phyloP scores from a whole-genome alignment of 2,329 filamentous ascomycete genomes.

The Xylariaceae sp. region DNA sequence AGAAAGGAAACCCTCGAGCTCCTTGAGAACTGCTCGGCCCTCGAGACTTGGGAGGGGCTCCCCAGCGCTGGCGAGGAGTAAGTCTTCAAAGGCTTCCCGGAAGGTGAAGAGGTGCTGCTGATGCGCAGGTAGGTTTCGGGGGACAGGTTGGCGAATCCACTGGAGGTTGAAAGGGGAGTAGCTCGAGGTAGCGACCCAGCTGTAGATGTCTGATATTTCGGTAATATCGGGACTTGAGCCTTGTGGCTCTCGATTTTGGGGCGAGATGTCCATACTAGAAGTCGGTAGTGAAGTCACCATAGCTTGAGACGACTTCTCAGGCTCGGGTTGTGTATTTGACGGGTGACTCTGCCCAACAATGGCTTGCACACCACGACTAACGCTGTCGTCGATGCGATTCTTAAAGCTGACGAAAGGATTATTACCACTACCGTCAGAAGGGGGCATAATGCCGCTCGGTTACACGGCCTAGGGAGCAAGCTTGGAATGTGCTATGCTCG shows the following conservation, averaged over 20 bases:
- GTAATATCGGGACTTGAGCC: no score
- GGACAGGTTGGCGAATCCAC: constrained; percentile 42
- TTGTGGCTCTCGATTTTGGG: no score
- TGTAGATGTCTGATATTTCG: constrained; percentile 21
- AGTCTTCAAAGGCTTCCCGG: constrained; percentile 54
- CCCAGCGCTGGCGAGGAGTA: constrained; percentile 29
- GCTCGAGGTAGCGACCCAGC: constrained; percentile 34
- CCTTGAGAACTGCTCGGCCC: background rate
- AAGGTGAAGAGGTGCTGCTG: constrained; percentile 40
- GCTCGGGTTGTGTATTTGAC: no score
- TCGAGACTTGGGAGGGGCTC: background rate
- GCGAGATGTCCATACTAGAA: no score
- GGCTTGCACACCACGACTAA: constrained; percentile 28
- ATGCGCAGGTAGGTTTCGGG: constrained; percentile 32
- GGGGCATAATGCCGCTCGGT: background rate
- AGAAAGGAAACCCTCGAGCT: background rate
- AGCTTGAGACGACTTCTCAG: no score
- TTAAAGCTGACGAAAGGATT: constrained; percentile 39
- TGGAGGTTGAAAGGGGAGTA: constrained; percentile 43
- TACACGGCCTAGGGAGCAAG: no score
- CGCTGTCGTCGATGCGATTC: constrained; percentile 34
- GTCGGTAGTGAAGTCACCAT: no score
- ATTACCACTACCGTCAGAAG: background rate
- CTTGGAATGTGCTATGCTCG: no score
- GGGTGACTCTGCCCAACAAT: constrained; percentile 4